These are phyloP conservation scores for Neurospora africana DNA, from an alignment of 495 filamentous ascomycete species.

Conservation along the genomic window DNA sequence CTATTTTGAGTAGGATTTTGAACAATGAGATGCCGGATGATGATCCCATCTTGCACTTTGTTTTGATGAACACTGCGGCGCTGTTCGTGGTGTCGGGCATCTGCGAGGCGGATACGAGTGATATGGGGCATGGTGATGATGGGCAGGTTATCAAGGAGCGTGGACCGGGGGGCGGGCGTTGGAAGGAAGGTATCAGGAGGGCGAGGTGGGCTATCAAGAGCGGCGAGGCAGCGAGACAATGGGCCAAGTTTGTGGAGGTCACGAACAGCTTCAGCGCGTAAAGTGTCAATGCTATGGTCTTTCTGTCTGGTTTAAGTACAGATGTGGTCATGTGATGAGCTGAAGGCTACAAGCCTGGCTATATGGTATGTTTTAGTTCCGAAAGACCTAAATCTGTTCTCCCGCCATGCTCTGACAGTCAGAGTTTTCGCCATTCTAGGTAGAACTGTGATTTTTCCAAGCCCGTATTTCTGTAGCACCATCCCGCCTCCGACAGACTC, in stretches of 20 bases:
- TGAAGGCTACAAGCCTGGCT: background rate
- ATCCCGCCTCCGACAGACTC: background rate
- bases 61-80: slow-evolving; percentile 86
- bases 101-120: slow-evolving; percentile 69
- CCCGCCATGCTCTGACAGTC: background rate
- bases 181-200: slow-evolving; percentile 84
- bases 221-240: slow-evolving; percentile 66
- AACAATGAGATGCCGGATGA: slow-evolving; percentile 57
- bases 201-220: slow-evolving; percentile 77
- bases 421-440: background rate
- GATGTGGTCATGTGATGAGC: background rate
- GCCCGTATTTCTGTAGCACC: background rate
- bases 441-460: background rate
- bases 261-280: slow-evolving; percentile 27
- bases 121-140: slow-evolving; percentile 52
- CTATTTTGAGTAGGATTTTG: slow-evolving; percentile 67
- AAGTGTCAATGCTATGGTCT: background rate
- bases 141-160: slow-evolving; percentile 68
- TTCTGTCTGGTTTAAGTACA: background rate
- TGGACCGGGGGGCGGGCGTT: slow-evolving; percentile 73
- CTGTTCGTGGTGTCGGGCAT: slow-evolving; percentile 73
- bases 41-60: slow-evolving; percentile 84
- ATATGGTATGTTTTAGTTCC: background rate
- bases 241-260: slow-evolving; percentile 55
- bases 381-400: background rate